Evolutionary conservation across 306 rosid species (phyloP), one percentile per base, ranked within the genome.

Genomic region (Fragaria iinumae): DNA sequence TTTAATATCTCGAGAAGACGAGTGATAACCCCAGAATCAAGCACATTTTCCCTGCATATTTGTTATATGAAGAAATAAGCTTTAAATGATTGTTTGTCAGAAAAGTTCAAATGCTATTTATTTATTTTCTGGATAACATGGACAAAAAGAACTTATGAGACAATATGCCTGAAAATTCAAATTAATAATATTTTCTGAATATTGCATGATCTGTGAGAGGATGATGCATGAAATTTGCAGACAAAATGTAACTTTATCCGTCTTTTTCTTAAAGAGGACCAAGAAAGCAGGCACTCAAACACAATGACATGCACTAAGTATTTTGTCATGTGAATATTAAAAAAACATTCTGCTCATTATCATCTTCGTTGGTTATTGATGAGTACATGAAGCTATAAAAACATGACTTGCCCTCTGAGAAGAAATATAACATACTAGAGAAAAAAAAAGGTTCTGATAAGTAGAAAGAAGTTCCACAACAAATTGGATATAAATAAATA

Each of bases 1-100:
- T 91, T 91, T 68, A 94, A 87, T 77, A 90, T 89, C 82, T 90
- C 91, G 77, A 91, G 88, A 29, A 94, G 89, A 72, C 79, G 81
- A 59, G 89, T 81, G 62, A 89, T 70, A 67, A 84, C 81, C 69
- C 41, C 81, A 62, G 83, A 65, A 65, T 90, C 91, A n/a, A 91
- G 83, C 86, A 87, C 77, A 86, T 70, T 73, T 45, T 84, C 83
- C 91, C 98, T 93, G 69, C 43, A 49, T 17, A 62, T 14, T 63
- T 14, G 68, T 63, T 63, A 32, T 14, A 34, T 41, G 18, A 13
- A 8, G 17, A 63, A n/a, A 55, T 47, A 11, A 72, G 34, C 32
- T 83, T 70, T 32, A 80, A 71, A 3, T 44, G 14, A 27, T 36
- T 63, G 18, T 23, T 62, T 6, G n/a, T 21, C 27, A 25, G 11